Base-by-base conservation (phyloP, 1,284 basidiomycete genomes). In the Moesziomyces sp. region DNA sequence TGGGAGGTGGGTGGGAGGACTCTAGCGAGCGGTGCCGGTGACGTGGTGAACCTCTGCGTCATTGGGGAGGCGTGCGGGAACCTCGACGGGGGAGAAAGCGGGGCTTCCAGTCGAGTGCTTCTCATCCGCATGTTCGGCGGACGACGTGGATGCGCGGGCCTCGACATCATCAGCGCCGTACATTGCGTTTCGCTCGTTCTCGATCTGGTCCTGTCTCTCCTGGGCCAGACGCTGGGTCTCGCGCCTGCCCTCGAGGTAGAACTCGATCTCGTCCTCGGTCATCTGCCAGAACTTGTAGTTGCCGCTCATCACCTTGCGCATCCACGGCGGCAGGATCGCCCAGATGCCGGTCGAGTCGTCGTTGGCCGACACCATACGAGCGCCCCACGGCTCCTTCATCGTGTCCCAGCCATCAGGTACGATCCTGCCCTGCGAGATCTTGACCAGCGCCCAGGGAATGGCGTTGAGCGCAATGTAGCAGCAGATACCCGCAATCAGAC, bases 401-500 rank as follows among this genome's bases (percentile, higher is more conserved):
- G 78, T 79, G 67, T 82, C 67, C 80, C 79, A 81, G 13, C 86
- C 90, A 8, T 90, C 89, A 5, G 93, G 92, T 2, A 88, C 83
- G 60, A 94, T 86, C 49, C 89, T 87, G n/a, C 88, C 90, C 13
- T 88, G 86, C 30, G 88, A 69, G 76, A 88, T 89, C 74, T 86
- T 87, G 62, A 92, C 46, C n/a, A 88, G 44, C 81, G 88, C 87
- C 76, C 76, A 77, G 5, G 92, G 89, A 46, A 90, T 86, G 46
- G 90, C 90, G 83, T 94, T 93, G 70, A 94, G 86, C 51, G 92
- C 75, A 54, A 92, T 81, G 84, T 92, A 93, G 21, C 89, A 88
- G 52, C 87, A 60, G 66, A 94, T 87, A 52, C 92, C 93, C 0
- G 90, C 90, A 69, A 94, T 93, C 80, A 94, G 90, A 76, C 93